Percentiles rank a stretch among this genome's conserved stretches.
These are phyloP conservation scores for Entomortierella beljakovae DNA, from an alignment of 192 early-diverging fungal species.

Conservation along the genomic window DNA sequence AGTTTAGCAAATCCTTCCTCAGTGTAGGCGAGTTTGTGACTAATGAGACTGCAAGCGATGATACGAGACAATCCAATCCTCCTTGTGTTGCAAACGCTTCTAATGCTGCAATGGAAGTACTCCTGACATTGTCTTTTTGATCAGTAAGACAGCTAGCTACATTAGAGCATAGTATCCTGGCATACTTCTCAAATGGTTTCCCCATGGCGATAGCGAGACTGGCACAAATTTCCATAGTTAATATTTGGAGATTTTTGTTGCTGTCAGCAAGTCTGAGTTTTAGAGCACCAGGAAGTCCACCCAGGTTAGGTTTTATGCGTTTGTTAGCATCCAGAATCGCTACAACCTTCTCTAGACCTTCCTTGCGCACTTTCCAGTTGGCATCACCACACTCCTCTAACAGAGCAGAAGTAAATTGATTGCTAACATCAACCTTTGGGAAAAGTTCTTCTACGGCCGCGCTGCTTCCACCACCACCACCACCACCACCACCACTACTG, in stretches of 20 bases:
- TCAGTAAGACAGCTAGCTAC: conserved; percentile 85
- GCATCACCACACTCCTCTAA: conserved; percentile 80
- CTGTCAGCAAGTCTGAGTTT: conserved; percentile 88
- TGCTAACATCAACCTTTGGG: conserved; percentile 85
- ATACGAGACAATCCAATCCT: conserved; percentile 76
- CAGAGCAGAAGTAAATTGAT: conserved; percentile 68
- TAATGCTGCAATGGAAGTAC: conserved; percentile 78
- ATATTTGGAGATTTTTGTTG: conserved; percentile 90
- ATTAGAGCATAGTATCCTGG: conserved; percentile 74
- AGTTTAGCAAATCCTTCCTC: conserved; percentile 88
- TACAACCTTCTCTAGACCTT: conserved; percentile 86
- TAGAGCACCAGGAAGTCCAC: conserved; percentile 83
- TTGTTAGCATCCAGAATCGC: conserved; percentile 85
- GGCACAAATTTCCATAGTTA: conserved; percentile 85
- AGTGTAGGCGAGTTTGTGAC: conserved; percentile 86
- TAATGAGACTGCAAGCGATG: conserved; percentile 73
- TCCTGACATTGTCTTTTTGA: conserved; percentile 91
- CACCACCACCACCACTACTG: too few relatives aligned
- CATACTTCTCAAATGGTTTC: conserved; percentile 84
- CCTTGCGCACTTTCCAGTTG: conserved; percentile 96
- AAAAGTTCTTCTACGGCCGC: conserved; percentile 87
- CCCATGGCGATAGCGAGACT: conserved; percentile 85
- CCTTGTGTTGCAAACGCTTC: conserved; percentile 76
- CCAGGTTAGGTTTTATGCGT: conserved; percentile 83
- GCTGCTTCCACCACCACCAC: too few relatives aligned